Percentiles rank a stretch among this genome's conserved stretches.
phyloP scores from a whole-genome alignment of 2,329 filamentous ascomycete genomes.

The Neoscytalidium dimidiatum region DNA sequence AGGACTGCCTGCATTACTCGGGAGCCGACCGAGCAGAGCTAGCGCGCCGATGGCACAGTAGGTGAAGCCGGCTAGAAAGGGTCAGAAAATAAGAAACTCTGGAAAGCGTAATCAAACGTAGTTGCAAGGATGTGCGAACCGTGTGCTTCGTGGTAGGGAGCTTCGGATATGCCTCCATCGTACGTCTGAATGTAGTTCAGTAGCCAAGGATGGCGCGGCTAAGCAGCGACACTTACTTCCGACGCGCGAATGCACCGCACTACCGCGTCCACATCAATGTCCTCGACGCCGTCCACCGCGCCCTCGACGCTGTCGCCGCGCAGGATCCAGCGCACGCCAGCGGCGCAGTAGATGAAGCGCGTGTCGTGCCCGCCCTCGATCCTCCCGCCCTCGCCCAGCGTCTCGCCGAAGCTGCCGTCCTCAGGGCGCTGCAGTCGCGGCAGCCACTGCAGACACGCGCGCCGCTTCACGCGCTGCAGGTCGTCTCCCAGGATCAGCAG shows the following conservation, averaged over 20 bases:
- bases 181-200: constrained; percentile 57
- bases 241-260: constrained; percentile 70
- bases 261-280: constrained; percentile 73
- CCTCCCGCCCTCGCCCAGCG: constrained; percentile 60
- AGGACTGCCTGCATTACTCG: constrained; percentile 29
- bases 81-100: background rate
- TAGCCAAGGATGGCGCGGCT: constrained; percentile 28
- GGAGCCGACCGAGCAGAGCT: constrained; percentile 68
- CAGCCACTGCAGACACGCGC: constrained; percentile 73
- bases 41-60: constrained; percentile 84
- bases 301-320: constrained; percentile 59
- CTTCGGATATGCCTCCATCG: constrained; percentile 82
- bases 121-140: constrained; percentile 49
- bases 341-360: constrained; percentile 83
- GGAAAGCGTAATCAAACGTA: background rate
- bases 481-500: constrained; percentile 68
- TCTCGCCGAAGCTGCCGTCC: constrained; percentile 91
- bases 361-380: constrained; percentile 82
- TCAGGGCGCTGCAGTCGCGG: constrained; percentile 67
- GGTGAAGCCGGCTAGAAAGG: constrained; percentile 73
- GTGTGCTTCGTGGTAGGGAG: constrained; percentile 78
- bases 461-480: constrained; percentile 63
- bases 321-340: constrained; percentile 80
- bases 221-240: constrained; percentile 36
- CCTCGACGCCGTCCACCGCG: constrained; percentile 59